A percentile compares a stretch with the other conserved stretches of the same genome.
These are phyloP conservation scores for Ophiostoma piceae DNA, from an alignment of 2,329 filamentous ascomycete species.

Conservation along the genomic window DNA sequence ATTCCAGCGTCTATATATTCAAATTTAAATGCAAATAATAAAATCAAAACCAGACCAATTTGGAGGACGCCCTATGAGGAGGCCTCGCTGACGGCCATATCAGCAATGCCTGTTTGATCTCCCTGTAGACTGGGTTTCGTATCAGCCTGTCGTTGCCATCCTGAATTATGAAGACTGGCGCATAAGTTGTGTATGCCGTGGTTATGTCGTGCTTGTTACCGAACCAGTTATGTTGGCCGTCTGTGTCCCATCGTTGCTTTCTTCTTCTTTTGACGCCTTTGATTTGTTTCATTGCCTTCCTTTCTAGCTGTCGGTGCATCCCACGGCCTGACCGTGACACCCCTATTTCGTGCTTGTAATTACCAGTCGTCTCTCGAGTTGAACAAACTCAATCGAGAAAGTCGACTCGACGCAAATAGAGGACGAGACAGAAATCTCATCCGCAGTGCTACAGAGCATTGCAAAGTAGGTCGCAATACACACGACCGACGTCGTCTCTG, in stretches of 20 bases:
- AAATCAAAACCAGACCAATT: background rate
- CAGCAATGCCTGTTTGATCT: constrained; percentile 3
- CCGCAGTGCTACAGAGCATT: background rate
- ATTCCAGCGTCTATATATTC: background rate
- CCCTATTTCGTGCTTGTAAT: background rate
- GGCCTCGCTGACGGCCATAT: background rate
- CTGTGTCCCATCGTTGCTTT: background rate
- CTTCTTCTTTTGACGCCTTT: background rate
- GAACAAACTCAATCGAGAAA: too few species aligned
- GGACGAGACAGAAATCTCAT: background rate
- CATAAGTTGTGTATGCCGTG: constrained; percentile 1
- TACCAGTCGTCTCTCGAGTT: background rate
- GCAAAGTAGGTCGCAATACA: background rate
- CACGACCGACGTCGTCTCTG: background rate
- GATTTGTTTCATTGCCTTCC: background rate
- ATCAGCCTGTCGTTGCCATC: background rate
- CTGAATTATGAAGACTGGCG: background rate
- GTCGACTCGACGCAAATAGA: too few species aligned
- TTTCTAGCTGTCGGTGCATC: background rate
- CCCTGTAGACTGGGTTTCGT: background rate
- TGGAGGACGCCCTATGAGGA: background rate
- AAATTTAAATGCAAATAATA: too few species aligned
- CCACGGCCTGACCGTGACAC: background rate
- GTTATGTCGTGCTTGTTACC: constrained; percentile 2
- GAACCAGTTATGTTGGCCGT: background rate